Percentiles rank a stretch among this genome's conserved stretches.
Conservation (phyloP, 2,329 filamentous ascomycete genomes). For the Harringtonia aguacate region DNA sequence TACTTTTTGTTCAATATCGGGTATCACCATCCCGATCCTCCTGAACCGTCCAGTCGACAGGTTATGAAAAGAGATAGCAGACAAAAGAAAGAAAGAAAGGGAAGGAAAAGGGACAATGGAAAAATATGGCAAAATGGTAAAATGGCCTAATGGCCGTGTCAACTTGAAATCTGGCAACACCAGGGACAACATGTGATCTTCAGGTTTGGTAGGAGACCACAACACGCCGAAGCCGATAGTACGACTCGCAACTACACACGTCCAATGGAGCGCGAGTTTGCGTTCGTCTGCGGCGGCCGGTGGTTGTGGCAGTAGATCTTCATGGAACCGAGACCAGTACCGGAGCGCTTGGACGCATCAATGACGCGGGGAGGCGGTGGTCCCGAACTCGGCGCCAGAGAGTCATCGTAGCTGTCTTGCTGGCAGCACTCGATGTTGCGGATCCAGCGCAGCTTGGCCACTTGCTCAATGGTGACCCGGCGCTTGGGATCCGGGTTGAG, state of each 20-base stretch:
- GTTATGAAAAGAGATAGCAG: background rate
- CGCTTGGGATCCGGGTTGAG: conserved; percentile 65
- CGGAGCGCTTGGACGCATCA: conserved; percentile 48
- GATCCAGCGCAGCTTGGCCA: conserved; percentile 61
- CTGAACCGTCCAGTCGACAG: background rate
- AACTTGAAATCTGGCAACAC: too few species aligned
- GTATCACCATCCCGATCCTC: too few species aligned
- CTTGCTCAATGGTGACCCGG: conserved; percentile 58
- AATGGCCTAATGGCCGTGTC: too few species aligned
- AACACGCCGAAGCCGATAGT: too few species aligned
- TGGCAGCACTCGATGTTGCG: conserved; percentile 72
- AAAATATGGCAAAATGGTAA: too few species aligned
- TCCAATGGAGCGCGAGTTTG: conserved; percentile 3
- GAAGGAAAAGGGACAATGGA: background rate
- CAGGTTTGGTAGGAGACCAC: too few species aligned
- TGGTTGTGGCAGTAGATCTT: conserved; percentile 52
- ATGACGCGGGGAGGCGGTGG: conserved; percentile 32
- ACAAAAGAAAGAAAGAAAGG: background rate
- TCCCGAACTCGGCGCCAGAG: conserved; percentile 15
- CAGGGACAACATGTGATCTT: too few species aligned
- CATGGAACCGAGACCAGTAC: conserved; percentile 28
- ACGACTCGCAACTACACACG: background rate
- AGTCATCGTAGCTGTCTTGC: conserved; percentile 57
- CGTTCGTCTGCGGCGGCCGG: conserved; percentile 35
- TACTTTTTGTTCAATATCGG: too few species aligned